Base-by-base conservation (phyloP, 2,329 filamentous ascomycete genomes). In the Salinomyces thailandicus region DNA sequence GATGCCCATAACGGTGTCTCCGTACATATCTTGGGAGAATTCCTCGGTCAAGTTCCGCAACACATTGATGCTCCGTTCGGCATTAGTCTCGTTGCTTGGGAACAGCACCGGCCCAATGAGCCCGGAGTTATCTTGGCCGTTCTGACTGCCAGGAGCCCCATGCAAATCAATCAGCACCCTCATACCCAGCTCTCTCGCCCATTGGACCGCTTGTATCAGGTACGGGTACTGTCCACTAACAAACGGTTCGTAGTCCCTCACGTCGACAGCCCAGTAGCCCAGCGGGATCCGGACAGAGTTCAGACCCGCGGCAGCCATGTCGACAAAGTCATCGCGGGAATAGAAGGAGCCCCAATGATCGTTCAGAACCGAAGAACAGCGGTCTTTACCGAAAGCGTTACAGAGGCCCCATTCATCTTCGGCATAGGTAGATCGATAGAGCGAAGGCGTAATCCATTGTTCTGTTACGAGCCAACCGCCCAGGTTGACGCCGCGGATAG, bases 371-470 rank as follows among this genome's bases (percentile, higher is more conserved):
- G 28, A 31, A 2, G 33, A 27, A 30, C 46, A 49, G 13, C 43
- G 18, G 2, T 44, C 31, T 29, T 46, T 44, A 16, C 44, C 46
- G 1, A 50, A 32, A 9, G 22, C 31, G 26, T 42, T 44, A 18
- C 48, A 50, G 8, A 52, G 35, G 18, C 31, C 18, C 46, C 46
- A 52, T 36, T 52, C 49, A 32, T 49, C 46, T n/a, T 28, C 31
- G 15, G 39, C 36, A 15, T 31, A 33, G n/a, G 43, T 45, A 3
- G 30, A 22, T 7, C 37, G 20, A 32, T 42, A 49, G 1, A 45
- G 24, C 3, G 31, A 32, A 7, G 37, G 37, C 2, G 34, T 47
- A 13, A 48, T 43, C 37, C 39, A 30, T 30, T 40, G 18, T 16
- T 30, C 27, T 8, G 27, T 13, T 9, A 30, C 27, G 22, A 36